A percentile compares a stretch with the other conserved stretches of the same genome.
Conservation (phyloP, 768 basidiomycete species). For the Chalciporus sphaerocephalus region DNA sequence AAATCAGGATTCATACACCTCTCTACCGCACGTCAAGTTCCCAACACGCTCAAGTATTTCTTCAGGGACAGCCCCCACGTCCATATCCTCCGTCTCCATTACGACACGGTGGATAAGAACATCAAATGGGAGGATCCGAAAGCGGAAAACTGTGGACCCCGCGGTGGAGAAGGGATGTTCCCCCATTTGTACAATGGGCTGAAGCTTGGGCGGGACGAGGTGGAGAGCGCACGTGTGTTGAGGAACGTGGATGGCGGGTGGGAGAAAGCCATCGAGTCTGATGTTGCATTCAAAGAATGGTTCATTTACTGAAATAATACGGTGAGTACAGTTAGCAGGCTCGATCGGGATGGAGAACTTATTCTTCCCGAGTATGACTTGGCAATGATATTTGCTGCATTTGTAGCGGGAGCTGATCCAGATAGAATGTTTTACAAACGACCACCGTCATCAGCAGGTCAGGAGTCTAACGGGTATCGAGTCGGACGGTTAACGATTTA, state of each 20-base stretch:
- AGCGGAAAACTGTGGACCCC: slow-evolving; percentile 36
- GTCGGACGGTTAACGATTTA: no score
- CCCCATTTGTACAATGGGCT: slow-evolving; percentile 52
- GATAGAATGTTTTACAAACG: no score
- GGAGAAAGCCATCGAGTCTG: slow-evolving; percentile 26
- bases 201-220: slow-evolving; percentile 40
- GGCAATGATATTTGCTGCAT: no score
- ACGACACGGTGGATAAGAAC: slow-evolving; percentile 35
- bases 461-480: no score
- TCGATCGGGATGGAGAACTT: no score
- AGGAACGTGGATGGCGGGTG: slow-evolving; percentile 29
- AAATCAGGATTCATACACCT: slow-evolving; percentile 51
- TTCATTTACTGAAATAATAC: slow-evolving; percentile 35
- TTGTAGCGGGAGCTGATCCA: no score
- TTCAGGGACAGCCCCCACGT: slow-evolving; percentile 39
- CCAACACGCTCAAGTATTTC: slow-evolving; percentile 44
- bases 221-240: slow-evolving; percentile 38
- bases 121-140: slow-evolving; percentile 50
- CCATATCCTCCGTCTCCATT: slow-evolving; percentile 43
- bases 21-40: slow-evolving; percentile 48
- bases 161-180: slow-evolving; percentile 45
- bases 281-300: slow-evolving; percentile 25
- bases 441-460: no score
- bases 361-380: no score
- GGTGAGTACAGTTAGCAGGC: no score